Percentiles rank a stretch among this genome's conserved stretches.
Conservation (phyloP, 169 alveolate species). For the Babesia divergens region DNA sequence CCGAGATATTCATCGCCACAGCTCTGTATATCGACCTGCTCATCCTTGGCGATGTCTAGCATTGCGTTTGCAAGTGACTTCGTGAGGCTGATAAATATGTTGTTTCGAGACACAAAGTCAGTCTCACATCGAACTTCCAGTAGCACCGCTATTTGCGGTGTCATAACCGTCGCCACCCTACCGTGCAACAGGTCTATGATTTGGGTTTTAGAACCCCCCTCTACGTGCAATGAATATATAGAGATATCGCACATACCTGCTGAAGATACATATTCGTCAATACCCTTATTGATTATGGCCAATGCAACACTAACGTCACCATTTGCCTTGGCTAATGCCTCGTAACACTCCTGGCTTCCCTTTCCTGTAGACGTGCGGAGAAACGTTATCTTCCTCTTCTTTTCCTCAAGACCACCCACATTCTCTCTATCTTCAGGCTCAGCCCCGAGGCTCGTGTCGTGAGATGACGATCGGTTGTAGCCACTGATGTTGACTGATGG, state of each 20-base stretch:
- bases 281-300: slow-evolving; percentile 9
- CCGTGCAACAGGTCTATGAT: slow-evolving; percentile 42
- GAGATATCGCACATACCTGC: neutral
- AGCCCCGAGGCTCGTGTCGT: too few species aligned
- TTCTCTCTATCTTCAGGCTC: too few species aligned
- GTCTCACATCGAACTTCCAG: slow-evolving; percentile 49
- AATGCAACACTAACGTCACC: slow-evolving; percentile 36
- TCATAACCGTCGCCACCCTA: slow-evolving; percentile 10
- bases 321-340: slow-evolving; percentile 37
- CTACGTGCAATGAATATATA: neutral
- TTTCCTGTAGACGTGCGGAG: slow-evolving; percentile 51
- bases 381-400: slow-evolving; percentile 34
- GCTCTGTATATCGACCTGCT: neutral
- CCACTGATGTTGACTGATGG: too few species aligned
- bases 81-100: slow-evolving; percentile 20
- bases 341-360: slow-evolving; percentile 58
- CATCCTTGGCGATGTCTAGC: neutral
- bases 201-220: neutral
- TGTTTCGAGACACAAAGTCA: slow-evolving; percentile 36
- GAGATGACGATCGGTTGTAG: too few species aligned
- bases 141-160: slow-evolving; percentile 1
- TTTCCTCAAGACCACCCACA: slow-evolving; percentile 6
- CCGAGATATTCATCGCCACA: neutral
- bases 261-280: slow-evolving; percentile 1
- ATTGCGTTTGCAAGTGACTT: slow-evolving; percentile 35